Evolutionary conservation across 768 basidiomycete species (phyloP).

Genomic region (Termitomyces sp.): DNA sequence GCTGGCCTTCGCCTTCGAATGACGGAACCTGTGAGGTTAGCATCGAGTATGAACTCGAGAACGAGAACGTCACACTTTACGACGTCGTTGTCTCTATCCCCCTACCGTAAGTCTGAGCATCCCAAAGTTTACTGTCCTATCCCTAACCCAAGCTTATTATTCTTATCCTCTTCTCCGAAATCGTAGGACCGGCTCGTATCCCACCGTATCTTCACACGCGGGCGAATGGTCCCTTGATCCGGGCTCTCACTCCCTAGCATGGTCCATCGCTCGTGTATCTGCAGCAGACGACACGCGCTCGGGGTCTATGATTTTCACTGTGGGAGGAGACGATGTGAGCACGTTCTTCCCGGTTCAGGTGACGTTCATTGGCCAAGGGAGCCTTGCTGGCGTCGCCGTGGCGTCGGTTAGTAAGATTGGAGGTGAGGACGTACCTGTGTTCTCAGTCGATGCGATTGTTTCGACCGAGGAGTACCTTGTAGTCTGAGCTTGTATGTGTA

Average conservation of each 20-base stretch:
- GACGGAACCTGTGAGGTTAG: constrained; percentile 93
- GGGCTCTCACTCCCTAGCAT: constrained; percentile 75
- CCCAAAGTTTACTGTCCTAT: not conserved
- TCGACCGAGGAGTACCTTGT: constrained; percentile 54
- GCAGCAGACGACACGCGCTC: constrained; percentile 53
- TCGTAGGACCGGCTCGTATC: constrained; percentile 72
- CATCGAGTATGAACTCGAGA: constrained; percentile 96
- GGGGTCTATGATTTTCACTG: constrained; percentile 88
- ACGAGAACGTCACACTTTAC: constrained; percentile 70
- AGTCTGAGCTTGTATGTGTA: constrained; percentile 25
- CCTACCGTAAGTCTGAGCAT: constrained; percentile 63
- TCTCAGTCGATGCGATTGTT: constrained; percentile 52
- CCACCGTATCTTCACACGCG: constrained; percentile 69
- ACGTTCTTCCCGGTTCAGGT: constrained; percentile 93
- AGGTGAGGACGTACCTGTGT: constrained; percentile 33
- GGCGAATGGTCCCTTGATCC: constrained; percentile 84
- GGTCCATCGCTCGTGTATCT: constrained; percentile 72
- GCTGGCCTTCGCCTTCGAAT: constrained; percentile 92
- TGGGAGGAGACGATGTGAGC: constrained; percentile 76
- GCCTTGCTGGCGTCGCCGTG: constrained; percentile 72
- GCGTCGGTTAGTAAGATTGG: constrained; percentile 49
- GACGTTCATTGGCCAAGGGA: constrained; percentile 74
- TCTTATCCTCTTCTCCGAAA: not conserved
- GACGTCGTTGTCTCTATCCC: constrained; percentile 90
- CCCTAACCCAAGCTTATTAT: not conserved